Evolutionary conservation across 495 filamentous ascomycete genomes (phyloP), one percentile per base, ranked within the genome.

Genomic region (Penicillium atrosanguineum): DNA sequence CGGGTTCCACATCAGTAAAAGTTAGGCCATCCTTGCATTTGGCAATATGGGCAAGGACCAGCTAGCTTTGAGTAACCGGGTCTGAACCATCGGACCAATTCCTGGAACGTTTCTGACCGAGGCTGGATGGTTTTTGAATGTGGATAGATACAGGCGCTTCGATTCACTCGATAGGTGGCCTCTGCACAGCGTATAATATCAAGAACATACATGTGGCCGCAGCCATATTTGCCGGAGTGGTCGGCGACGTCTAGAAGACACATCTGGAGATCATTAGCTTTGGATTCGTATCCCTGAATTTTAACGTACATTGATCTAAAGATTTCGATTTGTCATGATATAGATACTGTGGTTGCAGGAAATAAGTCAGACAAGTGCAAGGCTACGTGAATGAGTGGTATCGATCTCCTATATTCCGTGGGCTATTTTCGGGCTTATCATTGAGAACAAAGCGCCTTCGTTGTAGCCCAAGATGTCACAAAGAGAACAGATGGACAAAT

Each of bases 181-280:
- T 46, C 23, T n/a, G 16, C 2, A n/a, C 53, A 50, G 34, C 28
- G 34, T 15, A 26, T 15, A 16, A 53, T 16, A 7, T 29, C 37
- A 7, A 36, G 14, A 14, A 58, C 28, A 31, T 48, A 53, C 28
- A 58, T 11, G 29, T 53, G 45, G 18, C 50, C 50, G n/a, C 50
- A 53, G 45, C 49, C 49, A 11, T 34, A 38, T 19, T 25, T 4
- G 42, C 42, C 25, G n/a, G 53, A 38, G n/a, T 50, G 47, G 21
- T 50, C 53, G 1, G 44, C 15, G 28, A 56, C 34, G 6, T 39
- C 38, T 19, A 55, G 34, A n/a, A 21, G 21, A 20, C 53, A 56
- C 53, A 56, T 56, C 40, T 44, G 16, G 18, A 20, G 3, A 6
- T 37, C 7, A n/a, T 37, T 9, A 37, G 34, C 2, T 9, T 37